These are phyloP conservation scores for Oryza punctata DNA, from an alignment of 176 grass and related monocot species.

Conservation along the genomic window DNA sequence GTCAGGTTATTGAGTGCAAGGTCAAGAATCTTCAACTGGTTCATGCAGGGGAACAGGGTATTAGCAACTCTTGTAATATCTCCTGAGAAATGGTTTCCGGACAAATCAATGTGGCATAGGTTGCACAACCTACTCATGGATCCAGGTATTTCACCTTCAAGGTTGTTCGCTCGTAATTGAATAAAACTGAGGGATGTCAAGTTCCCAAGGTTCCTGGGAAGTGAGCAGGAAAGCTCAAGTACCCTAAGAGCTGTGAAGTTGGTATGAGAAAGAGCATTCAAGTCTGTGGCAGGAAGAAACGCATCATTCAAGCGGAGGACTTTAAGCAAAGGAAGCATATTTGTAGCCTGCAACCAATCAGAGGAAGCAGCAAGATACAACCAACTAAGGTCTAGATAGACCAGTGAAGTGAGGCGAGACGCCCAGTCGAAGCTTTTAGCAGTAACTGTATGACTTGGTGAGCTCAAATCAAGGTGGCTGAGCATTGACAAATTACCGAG, in stretches of 20 bases:
- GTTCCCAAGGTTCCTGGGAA: constrained; percentile 31
- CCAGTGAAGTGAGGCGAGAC: constrained; percentile 33
- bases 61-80: constrained; percentile 1
- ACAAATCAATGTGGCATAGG: constrained; percentile 27
- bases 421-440: neutral
- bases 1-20: constrained; percentile 27
- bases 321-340: constrained; percentile 35
- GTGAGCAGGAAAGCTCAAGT: constrained; percentile 32
- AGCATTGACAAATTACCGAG: constrained; percentile 56
- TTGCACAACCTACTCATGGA: constrained; percentile 10
- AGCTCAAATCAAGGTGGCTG: constrained; percentile 19
- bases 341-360: constrained; percentile 47
- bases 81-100: constrained; percentile 20
- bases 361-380: constrained; percentile 1
- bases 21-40: neutral
- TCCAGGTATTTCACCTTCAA: constrained; percentile 34
- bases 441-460: neutral
- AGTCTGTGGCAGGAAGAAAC: constrained; percentile 17
- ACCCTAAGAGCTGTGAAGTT: constrained; percentile 25
- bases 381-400: constrained; percentile 39
- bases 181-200: constrained; percentile 38
- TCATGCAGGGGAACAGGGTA: neutral
- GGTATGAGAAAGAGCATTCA: constrained; percentile 9
- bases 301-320: constrained; percentile 35
- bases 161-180: constrained; percentile 12